Conservation (phyloP, 2,329 filamentous ascomycete species). For the Fusarium agapanthi region DNA sequence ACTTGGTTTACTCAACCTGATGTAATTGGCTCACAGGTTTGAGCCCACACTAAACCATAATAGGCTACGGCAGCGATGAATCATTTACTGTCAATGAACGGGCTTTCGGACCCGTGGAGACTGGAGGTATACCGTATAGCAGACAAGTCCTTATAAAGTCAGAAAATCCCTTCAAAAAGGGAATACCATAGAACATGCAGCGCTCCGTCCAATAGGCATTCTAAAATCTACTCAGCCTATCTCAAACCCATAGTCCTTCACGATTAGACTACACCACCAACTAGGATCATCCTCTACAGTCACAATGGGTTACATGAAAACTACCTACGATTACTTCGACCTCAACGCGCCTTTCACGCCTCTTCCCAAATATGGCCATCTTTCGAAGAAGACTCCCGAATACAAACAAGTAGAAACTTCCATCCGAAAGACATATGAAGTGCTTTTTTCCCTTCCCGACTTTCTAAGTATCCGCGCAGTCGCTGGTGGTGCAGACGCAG, state of each 20-base stretch:
- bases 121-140: not conserved
- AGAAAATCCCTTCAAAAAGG: not conserved
- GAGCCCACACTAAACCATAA: not conserved
- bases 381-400: slow-evolving; percentile 16
- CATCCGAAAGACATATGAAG: not conserved
- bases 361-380: slow-evolving; percentile 31
- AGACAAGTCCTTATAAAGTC: not conserved
- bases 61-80: not conserved
- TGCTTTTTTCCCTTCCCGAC: not conserved
- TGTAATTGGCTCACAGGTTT: not conserved
- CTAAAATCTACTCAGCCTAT: too few relatives aligned
- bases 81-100: not conserved
- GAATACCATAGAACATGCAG: not conserved
- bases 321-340: slow-evolving; percentile 18
- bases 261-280: not conserved
- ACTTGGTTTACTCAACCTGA: not conserved
- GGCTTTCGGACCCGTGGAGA: not conserved
- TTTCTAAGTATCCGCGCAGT: slow-evolving; percentile 1
- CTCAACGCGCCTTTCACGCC: slow-evolving; percentile 12
- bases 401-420: not conserved
- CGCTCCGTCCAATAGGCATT: not conserved
- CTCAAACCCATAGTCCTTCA: not conserved
- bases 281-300: not conserved
- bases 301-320: slow-evolving; percentile 23
- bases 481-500: slow-evolving; percentile 21